Conservation (phyloP, 2,329 filamentous ascomycete genomes). For the Chrysosporium queenslandicum region DNA sequence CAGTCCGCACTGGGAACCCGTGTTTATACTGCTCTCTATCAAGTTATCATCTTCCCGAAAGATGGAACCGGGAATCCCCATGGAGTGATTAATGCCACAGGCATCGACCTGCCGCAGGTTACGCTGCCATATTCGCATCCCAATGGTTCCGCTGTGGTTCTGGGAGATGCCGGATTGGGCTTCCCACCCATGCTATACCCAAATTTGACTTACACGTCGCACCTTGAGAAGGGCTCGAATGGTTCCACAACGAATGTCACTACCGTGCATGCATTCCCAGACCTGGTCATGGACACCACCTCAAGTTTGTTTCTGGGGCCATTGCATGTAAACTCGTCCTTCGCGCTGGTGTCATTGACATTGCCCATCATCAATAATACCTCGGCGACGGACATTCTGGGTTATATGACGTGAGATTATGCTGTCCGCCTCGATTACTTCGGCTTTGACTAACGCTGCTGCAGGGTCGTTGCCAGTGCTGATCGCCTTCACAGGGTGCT, state of each 20-base stretch:
- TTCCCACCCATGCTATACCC: slow-evolving; percentile 4
- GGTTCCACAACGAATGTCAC: neutral
- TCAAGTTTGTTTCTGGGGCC: neutral
- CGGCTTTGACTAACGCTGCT: neutral
- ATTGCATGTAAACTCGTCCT: neutral
- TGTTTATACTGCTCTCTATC: slow-evolving; percentile 49
- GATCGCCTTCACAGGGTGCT: neutral
- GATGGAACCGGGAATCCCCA: slow-evolving; percentile 48
- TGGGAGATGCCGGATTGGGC: neutral
- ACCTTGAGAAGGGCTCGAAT: neutral
- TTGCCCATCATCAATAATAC: slow-evolving; percentile 7
- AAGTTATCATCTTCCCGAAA: slow-evolving; percentile 62
- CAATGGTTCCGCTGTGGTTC: slow-evolving; percentile 1
- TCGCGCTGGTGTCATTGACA: neutral
- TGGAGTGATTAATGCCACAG: slow-evolving; percentile 4
- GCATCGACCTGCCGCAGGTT: neutral
- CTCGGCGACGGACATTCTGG: slow-evolving; percentile 3
- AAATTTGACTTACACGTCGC: neutral
- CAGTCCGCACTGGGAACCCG: slow-evolving; percentile 55
- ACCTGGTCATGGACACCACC: neutral
- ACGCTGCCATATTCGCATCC: neutral
- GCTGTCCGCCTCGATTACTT: neutral
- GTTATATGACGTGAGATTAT: slow-evolving; percentile 5
- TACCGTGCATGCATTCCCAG: neutral
- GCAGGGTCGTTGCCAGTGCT: slow-evolving; percentile 1